Evolutionary conservation across 495 filamentous ascomycete species (phyloP).

Genomic region (Penicillium cataractarum): DNA sequence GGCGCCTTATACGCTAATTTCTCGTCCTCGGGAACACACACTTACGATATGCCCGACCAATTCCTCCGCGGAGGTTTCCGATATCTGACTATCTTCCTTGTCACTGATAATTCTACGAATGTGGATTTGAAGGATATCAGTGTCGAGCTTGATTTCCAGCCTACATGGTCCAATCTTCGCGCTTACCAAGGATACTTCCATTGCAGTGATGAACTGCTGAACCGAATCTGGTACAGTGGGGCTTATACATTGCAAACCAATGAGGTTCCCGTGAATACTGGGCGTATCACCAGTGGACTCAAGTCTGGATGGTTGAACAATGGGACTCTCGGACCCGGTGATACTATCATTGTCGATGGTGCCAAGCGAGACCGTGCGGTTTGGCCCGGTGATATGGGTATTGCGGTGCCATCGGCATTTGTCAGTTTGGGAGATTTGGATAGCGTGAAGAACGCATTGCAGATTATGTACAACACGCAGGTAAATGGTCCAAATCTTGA

Average conservation of each 20-base stretch:
- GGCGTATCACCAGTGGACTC: slow-evolving; percentile 54
- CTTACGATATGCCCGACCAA: slow-evolving; percentile 57
- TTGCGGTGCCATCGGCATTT: slow-evolving; percentile 58
- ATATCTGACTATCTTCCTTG: slow-evolving; percentile 60
- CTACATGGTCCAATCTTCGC: slow-evolving; percentile 64
- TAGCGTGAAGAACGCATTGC: slow-evolving; percentile 63
- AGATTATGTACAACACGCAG: slow-evolving; percentile 63
- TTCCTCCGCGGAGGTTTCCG: slow-evolving; percentile 63
- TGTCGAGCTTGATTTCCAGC: slow-evolving; percentile 60
- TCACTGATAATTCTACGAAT: slow-evolving; percentile 33
- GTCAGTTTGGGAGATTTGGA: slow-evolving; percentile 63
- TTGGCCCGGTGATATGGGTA: slow-evolving; percentile 65
- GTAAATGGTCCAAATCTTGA: slow-evolving; percentile 24
- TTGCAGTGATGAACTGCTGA: slow-evolving; percentile 60
- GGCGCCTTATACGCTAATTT: slow-evolving; percentile 58
- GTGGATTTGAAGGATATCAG: slow-evolving; percentile 46
- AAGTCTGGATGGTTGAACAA: slow-evolving; percentile 58
- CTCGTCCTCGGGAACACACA: slow-evolving; percentile 43
- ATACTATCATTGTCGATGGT: slow-evolving; percentile 58
- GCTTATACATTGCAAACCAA: slow-evolving; percentile 66
- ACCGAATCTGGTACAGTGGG: slow-evolving; percentile 67
- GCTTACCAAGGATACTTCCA: slow-evolving; percentile 69
- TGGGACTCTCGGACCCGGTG: slow-evolving; percentile 56
- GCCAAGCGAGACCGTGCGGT: slow-evolving; percentile 63
- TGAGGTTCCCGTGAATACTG: slow-evolving; percentile 56